A percentile compares a stretch with the other conserved stretches of the same genome.
Conservation (phyloP, 257 asterid genomes). For the Nicotiana tabacum region DNA sequence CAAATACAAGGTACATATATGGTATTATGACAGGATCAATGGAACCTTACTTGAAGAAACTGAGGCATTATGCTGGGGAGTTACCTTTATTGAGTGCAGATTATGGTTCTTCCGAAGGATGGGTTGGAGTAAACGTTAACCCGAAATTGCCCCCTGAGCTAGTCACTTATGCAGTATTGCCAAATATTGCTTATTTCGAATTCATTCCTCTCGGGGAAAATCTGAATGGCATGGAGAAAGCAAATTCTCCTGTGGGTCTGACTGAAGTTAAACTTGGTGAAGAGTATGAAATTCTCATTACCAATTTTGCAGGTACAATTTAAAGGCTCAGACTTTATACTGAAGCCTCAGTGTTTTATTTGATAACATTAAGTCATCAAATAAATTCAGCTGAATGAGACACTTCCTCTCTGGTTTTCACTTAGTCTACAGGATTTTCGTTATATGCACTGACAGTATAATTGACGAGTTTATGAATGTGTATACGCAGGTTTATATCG, state of each 20-base stretch:
- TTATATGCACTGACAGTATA: background rate
- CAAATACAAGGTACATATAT: constrained; percentile 32
- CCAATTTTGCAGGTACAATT: constrained; percentile 25
- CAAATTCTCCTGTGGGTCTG: constrained; percentile 15
- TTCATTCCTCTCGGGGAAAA: background rate
- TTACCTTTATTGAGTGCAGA: constrained; percentile 29
- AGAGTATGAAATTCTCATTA: constrained; percentile 40
- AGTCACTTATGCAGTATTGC: constrained; percentile 38
- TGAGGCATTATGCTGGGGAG: constrained; percentile 38
- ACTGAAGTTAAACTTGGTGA: constrained; percentile 29
- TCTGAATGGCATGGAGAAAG: background rate
- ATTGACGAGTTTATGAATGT: background rate
- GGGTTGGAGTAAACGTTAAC: constrained; percentile 33
- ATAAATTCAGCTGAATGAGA: too few species aligned
- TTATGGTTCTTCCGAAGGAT: constrained; percentile 41
- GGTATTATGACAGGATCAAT: constrained; percentile 39
- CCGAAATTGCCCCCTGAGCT: constrained; percentile 28
- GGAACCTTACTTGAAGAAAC: constrained; percentile 41
- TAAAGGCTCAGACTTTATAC: too few species aligned
- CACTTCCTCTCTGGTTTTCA: background rate
- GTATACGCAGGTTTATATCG: constrained; percentile 22
- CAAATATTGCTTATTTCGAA: constrained; percentile 40
- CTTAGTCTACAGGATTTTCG: background rate
- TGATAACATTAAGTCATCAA: too few species aligned
- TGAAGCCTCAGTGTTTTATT: too few species aligned